Evolutionary conservation across 495 filamentous ascomycete genomes (phyloP), one percentile per base, ranked within the genome.

Genomic region (Ramalina peruviana): DNA sequence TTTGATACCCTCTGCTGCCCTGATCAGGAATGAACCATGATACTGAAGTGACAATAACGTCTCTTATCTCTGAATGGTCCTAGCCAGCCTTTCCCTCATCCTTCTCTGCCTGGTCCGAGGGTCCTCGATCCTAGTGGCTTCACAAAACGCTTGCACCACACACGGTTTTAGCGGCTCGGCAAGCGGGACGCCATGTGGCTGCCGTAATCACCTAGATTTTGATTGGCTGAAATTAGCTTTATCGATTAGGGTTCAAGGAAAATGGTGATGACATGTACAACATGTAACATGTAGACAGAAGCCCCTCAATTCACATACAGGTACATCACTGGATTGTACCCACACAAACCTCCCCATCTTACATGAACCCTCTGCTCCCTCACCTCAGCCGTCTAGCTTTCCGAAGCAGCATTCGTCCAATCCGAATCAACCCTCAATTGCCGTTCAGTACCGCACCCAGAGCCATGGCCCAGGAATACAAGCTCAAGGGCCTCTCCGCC

Each of bases 401-500:
- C 21, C 55, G 44, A 41, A 40, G 3, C 43, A 43, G n/a, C 40
- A 36, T 21, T 25, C 23, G 19, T 13, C 40, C 26, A 0, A 7
- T 47, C 21, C 19, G 36, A 7, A 41, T 38, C 17, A 9, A 27
- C 11, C 37, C 20, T 43, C 46, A 30, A 52, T 30, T 40, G 20
- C 12, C 48, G 19, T 60, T 66, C 49, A 61, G 58, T 45, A 63
- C 56, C 5, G 51, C 49, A 21, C 30, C 51, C 16, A 54, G 46
- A 53, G 53, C 44, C n/a, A 81, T 80, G 75, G 66, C 71, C 1
- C 65, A 83, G 49, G 84, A 94, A 71, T 96, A 82, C 70, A 93
- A 87, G 61, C 74, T 98, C 55, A 94, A 92, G 59, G 81, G 73
- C 49, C 68, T 95, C 44, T 72, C 75, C 26, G 80, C 79, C 51